A percentile compares a stretch with the other conserved stretches of the same genome.
Conservation (phyloP, 495 filamentous ascomycete genomes). For the Daldinia childiae region DNA sequence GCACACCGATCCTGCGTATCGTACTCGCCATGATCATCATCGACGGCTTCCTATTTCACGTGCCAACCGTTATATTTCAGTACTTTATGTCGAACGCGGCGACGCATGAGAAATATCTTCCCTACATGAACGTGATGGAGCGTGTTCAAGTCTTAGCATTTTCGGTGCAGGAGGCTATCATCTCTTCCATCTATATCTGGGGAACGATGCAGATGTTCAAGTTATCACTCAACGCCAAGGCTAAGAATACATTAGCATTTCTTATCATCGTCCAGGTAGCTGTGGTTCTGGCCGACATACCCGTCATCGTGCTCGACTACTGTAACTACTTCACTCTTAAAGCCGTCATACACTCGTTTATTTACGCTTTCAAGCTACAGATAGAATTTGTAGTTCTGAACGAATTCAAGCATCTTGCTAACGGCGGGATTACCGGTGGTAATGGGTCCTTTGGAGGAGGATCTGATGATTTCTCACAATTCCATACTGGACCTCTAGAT, state of each 20-base stretch:
- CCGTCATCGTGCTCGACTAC: conserved; percentile 67
- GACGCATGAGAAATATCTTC: conserved; percentile 52
- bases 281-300: conserved; percentile 56
- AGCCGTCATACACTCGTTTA: conserved; percentile 66
- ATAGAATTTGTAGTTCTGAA: conserved; percentile 71
- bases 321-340: conserved; percentile 65
- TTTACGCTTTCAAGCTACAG: conserved; percentile 74
- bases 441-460: conserved; percentile 15
- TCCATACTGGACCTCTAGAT: conserved; percentile 7
- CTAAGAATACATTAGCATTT: conserved; percentile 55
- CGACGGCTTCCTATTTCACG: conserved; percentile 63
- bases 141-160: conserved; percentile 72
- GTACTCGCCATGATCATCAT: conserved; percentile 68
- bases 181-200: conserved; percentile 69
- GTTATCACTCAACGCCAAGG: conserved; percentile 54
- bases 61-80: conserved; percentile 65
- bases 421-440: conserved; percentile 31
- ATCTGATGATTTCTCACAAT: conserved; percentile 5
- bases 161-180: conserved; percentile 68
- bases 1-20: conserved; percentile 56
- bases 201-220: conserved; percentile 62
- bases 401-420: conserved; percentile 48
- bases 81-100: conserved; percentile 54
- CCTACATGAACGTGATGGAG: conserved; percentile 62
- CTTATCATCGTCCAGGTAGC: conserved; percentile 67